Conservation (phyloP, 352 stramenopile species). For the Globisporangium parvum region DNA sequence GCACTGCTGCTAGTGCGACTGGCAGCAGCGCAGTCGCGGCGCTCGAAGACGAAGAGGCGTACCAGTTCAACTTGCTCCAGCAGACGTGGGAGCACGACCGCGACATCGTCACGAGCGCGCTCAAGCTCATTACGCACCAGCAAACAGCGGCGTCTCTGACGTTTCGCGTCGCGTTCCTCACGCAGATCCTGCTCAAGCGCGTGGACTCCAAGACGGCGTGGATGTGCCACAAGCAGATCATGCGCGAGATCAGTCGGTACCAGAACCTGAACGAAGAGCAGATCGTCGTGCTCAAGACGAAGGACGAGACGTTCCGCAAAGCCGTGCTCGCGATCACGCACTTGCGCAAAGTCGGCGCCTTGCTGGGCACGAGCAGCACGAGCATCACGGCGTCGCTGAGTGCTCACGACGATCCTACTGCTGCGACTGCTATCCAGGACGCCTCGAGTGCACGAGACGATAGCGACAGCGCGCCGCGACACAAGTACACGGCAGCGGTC, state of each 20-base stretch:
- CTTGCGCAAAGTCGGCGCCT: constrained; percentile 28
- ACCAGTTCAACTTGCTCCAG: constrained; percentile 65
- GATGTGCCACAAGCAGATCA: constrained; percentile 74
- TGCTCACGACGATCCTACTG: constrained; percentile 5
- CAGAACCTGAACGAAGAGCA: constrained; percentile 59
- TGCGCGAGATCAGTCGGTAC: constrained; percentile 67
- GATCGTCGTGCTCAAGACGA: constrained; percentile 55
- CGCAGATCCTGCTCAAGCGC: constrained; percentile 49
- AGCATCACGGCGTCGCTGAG: neutral
- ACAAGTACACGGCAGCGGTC: constrained; percentile 37
- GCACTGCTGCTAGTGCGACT: neutral
- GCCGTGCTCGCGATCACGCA: constrained; percentile 53
- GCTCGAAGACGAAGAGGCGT: constrained; percentile 55
- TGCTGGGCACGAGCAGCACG: constrained; percentile 9
- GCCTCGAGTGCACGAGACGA: neutral
- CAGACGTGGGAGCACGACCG: constrained; percentile 64
- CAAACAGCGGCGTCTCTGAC: constrained; percentile 48
- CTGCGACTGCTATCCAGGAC: neutral
- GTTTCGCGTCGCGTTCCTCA: constrained; percentile 62
- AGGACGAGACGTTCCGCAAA: constrained; percentile 70
- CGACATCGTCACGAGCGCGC: constrained; percentile 36
- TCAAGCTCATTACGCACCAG: constrained; percentile 52
- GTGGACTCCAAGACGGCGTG: constrained; percentile 77
- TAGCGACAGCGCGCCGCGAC: neutral
- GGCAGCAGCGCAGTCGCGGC: constrained; percentile 2